These are phyloP conservation scores for Stachybotrys chlorohalonatus DNA, from an alignment of 2,329 filamentous ascomycete species.

Conservation along the genomic window DNA sequence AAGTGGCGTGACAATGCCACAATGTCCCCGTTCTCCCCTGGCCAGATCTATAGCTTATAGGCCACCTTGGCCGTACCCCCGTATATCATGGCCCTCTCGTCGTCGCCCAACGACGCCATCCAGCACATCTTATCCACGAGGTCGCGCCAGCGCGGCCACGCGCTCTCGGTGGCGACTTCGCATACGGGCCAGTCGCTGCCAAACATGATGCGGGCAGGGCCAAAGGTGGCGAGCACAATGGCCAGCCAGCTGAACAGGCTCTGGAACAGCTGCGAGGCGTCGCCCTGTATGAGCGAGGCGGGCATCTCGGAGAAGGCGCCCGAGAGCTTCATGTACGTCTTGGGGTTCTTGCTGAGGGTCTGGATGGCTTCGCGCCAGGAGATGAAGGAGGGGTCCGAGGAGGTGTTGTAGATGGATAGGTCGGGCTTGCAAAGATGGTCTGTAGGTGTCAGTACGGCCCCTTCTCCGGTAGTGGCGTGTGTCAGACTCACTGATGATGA, in stretches of 20 bases:
- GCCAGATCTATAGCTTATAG: conserved; percentile 43
- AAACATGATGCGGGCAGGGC: conserved; percentile 70
- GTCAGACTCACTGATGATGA: conserved; percentile 59
- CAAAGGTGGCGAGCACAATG: conserved; percentile 64
- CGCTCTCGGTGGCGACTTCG: conserved; percentile 50
- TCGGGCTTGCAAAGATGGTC: conserved; percentile 90
- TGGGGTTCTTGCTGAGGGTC: conserved; percentile 52
- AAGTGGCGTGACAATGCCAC: no score
- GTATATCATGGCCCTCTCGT: conserved; percentile 61
- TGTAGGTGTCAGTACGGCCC: conserved; percentile 20
- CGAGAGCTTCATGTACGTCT: conserved; percentile 86
- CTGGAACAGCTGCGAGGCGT: conserved; percentile 49
- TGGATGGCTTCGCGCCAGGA: conserved; percentile 64
- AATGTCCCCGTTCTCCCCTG: not conserved
- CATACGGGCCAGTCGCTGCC: conserved; percentile 93
- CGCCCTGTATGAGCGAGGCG: conserved; percentile 36
- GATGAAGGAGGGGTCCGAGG: conserved; percentile 48
- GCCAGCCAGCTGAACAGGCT: conserved; percentile 62
- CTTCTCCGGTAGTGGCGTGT: no score
- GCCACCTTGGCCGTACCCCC: conserved; percentile 62
- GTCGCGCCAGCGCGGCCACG: conserved; percentile 68
- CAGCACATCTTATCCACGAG: conserved; percentile 61
- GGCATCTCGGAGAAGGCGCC: conserved; percentile 77
- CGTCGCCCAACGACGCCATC: conserved; percentile 50
- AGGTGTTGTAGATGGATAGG: conserved; percentile 51